Base-by-base conservation (phyloP, 371 early-diverging fungal species). In the Zopfochytrium polystomum region DNA sequence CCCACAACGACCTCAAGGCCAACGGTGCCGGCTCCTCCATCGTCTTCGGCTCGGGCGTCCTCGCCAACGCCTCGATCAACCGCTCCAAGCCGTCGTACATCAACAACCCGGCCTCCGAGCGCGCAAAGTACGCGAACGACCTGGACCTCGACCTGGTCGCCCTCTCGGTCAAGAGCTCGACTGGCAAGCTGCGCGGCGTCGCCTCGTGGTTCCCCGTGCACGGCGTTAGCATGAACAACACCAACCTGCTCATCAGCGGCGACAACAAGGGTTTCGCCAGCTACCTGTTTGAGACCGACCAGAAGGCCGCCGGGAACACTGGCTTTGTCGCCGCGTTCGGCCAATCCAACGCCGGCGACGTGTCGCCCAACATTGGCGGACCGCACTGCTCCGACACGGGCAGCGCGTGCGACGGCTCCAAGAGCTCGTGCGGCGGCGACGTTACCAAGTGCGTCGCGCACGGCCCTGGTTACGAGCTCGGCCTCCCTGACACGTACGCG, bases 261-360 rank as follows among this genome's bases (percentile, higher is more conserved):
- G 87, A 87, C 58, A 87, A 87, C 73, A 87, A 87, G 60, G 87
- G 87, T 0, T 83, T 79, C 55, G 86, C 85, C 23, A 68, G 78
- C 22, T 82, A 80, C 63, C 31, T 76, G 3, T 70, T 72, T 45
- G 86, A 85, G 59, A 63, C 70, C 5, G 50, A 68, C 32, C 58
- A 71, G 53, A n/a, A 26, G 33, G 33, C 15, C 32, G 38, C 18
- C 23, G 46, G 52, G 15, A 55, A 51, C 3, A 35, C 29, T 13
- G 43, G 13, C 13, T 74, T 75, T 68, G 76, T 87, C 2, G 84
- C 82, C 30, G 87, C 83, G 2, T 87, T 87, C 65, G 80, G 79
- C 3, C 84, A 85, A 53, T 65, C 77, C 32, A 85, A 87, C 62
- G 77, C 70, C n/a, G 87, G 85, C 1, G 87, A 87, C 68, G 80